Evolutionary conservation across 2,329 filamentous ascomycete genomes (phyloP), one percentile per base, ranked within the genome.

Genomic region (Magnaporthales sp.): DNA sequence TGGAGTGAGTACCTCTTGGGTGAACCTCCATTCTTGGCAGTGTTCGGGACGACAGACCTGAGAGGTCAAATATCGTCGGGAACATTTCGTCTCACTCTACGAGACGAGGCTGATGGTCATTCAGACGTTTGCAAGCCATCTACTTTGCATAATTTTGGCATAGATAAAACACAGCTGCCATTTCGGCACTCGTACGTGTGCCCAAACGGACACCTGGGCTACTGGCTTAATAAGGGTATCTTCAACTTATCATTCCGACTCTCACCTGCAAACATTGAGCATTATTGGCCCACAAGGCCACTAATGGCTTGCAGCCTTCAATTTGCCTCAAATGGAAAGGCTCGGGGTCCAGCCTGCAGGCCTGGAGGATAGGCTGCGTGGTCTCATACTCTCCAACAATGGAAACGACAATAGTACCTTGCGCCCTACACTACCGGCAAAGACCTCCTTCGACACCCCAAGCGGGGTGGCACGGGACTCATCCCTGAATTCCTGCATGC

Each of bases 321-420:
- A 60, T 7, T 24, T 26, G 56, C 22, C 56, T 60, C 24, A 29
- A 27, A 65, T 65, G 64, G 26, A 65, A 56, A 51, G 27, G 27
- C 54, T 30, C 10, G 26, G 19, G 54, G 64, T 29, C 19, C 64
- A 31, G 13, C 10, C 26, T 19, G 10, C 64, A 24, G 63, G 38
- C 24, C 56, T 66, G 24, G 64, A 66, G 56, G 56, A 46, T 31
- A 66, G 26, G 31, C 29, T 66, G 24, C 22, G 64, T n/a, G 56
- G 54, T 58, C 30, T 66, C 9, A 61, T 66, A 15, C 54, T 66
- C 29, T 61, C 64, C 51, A 66, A 61, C 64, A 27, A 58, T 31
- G 64, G 54, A 24, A 46, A n/a, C 30, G 64, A 58, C n/a, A 54
- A 38, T 30, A 29, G 51, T n/a, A 4, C 22, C 24, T 26, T 46